Evolutionary conservation across 305 asterid genomes (phyloP).

Genomic region (Fraxinus greggii): DNA sequence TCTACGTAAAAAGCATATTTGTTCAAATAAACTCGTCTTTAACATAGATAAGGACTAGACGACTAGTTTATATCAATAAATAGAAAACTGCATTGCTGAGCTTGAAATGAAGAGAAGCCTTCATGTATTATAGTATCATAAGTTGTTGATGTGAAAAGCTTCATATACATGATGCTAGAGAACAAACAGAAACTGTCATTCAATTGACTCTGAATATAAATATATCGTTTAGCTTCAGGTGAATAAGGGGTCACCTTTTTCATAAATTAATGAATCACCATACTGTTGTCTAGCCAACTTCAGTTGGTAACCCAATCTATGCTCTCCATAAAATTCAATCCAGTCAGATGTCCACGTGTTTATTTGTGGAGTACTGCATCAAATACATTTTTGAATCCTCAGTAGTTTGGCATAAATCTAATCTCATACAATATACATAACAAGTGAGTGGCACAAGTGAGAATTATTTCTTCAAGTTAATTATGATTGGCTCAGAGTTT

Average conservation of each 20-base stretch:
- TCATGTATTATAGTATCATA: neutral
- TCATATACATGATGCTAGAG: neutral
- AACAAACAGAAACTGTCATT: neutral
- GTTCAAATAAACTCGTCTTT: neutral
- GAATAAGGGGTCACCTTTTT: conserved; percentile 52
- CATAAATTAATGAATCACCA: conserved; percentile 81
- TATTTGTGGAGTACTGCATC: conserved; percentile 91
- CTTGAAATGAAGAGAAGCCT: neutral
- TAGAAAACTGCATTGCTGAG: neutral
- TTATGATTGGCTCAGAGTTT: neutral
- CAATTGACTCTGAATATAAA: neutral
- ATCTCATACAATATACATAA: neutral
- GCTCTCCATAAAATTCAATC: conserved; percentile 83
- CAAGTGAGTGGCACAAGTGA: neutral
- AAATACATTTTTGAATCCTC: conserved; percentile 23
- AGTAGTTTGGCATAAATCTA: conserved; percentile 3
- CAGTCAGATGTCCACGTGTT: conserved; percentile 89
- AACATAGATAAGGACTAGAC: neutral
- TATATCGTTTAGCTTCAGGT: neutral
- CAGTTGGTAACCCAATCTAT: conserved; percentile 88
- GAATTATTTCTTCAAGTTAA: neutral
- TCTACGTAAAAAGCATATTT: neutral
- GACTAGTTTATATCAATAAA: neutral
- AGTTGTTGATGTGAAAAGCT: neutral
- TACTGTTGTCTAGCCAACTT: conserved; percentile 66